Evolutionary conservation across 352 stramenopile genomes (phyloP).

Genomic region (Hyaloperonospora brassicae): DNA sequence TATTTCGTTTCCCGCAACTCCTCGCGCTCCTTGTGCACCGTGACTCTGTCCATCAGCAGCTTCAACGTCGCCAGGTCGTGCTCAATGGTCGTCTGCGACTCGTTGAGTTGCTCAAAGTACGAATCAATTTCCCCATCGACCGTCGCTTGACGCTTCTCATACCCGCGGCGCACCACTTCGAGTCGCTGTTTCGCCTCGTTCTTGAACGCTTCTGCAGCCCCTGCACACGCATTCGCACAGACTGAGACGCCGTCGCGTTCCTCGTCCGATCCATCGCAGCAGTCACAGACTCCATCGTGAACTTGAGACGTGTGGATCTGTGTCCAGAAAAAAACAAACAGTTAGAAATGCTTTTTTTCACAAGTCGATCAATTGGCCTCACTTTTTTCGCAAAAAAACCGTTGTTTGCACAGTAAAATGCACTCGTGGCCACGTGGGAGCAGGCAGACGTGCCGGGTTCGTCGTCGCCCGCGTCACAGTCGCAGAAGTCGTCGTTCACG

Average conservation of each 20-base stretch:
- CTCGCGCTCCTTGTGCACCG: slow-evolving; percentile 54
- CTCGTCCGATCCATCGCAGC: slow-evolving; percentile 94
- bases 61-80: slow-evolving; percentile 36
- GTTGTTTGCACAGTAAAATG: slow-evolving; percentile 71
- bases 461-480: slow-evolving; percentile 86
- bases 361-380: neutral
- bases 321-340: neutral
- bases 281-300: slow-evolving; percentile 95
- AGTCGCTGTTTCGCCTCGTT: slow-evolving; percentile 32
- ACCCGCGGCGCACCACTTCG: slow-evolving; percentile 34
- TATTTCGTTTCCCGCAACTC: slow-evolving; percentile 54
- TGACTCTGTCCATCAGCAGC: slow-evolving; percentile 49
- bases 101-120: slow-evolving; percentile 35
- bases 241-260: slow-evolving; percentile 5
- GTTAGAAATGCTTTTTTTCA: neutral
- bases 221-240: slow-evolving; percentile 47
- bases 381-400: slow-evolving; percentile 56
- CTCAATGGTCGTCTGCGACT: slow-evolving; percentile 19
- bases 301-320: slow-evolving; percentile 80
- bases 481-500: slow-evolving; percentile 92
- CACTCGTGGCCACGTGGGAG: slow-evolving; percentile 41
- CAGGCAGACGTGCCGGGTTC: slow-evolving; percentile 83
- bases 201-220: slow-evolving; percentile 29
- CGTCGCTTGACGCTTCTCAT: slow-evolving; percentile 35
- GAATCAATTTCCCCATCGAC: slow-evolving; percentile 34